Evolutionary conservation across 257 asterid species (phyloP).

Genomic region (Penstemon newberryi): DNA sequence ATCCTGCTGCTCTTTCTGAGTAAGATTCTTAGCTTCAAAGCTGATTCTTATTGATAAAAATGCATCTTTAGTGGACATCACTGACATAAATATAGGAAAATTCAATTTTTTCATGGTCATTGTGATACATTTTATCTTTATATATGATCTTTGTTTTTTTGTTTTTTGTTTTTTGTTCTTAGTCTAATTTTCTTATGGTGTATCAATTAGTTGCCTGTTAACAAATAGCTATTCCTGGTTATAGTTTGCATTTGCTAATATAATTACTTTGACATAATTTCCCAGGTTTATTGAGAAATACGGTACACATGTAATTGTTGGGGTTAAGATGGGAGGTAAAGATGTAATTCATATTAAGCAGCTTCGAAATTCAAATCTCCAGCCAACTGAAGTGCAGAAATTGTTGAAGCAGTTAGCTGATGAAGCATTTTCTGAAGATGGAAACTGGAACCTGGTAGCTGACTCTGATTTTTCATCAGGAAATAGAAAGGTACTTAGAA

Average conservation of each 20-base stretch:
- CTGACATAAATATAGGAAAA: background rate
- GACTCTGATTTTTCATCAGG: constrained; percentile 40
- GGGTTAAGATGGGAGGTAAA: constrained; percentile 98
- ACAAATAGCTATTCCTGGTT: background rate
- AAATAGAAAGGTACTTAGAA: constrained; percentile 58
- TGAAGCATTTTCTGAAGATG: constrained; percentile 62
- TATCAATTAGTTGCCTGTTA: background rate
- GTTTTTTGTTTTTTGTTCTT: background rate
- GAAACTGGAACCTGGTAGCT: constrained; percentile 32
- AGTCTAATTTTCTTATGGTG: background rate
- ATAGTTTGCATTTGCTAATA: background rate
- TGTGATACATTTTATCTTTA: background rate
- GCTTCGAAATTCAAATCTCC: constrained; percentile 75
- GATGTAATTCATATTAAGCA: constrained; percentile 92
- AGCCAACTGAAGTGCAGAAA: constrained; percentile 76
- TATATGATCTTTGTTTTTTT: background rate
- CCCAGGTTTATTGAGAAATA: constrained; percentile 92
- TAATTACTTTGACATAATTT: constrained; percentile 27
- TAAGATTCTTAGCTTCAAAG: constrained; percentile 45
- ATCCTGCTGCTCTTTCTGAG: constrained; percentile 89
- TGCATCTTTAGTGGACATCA: background rate
- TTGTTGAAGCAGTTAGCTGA: constrained; percentile 82
- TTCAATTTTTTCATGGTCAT: constrained; percentile 4
- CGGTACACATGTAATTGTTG: constrained; percentile 89
- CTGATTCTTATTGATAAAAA: constrained; percentile 21